Evolutionary conservation across 1,139 yeast species (phyloP), one percentile per base, ranked within the genome.

Genomic region (Candida tetrigidarum): DNA sequence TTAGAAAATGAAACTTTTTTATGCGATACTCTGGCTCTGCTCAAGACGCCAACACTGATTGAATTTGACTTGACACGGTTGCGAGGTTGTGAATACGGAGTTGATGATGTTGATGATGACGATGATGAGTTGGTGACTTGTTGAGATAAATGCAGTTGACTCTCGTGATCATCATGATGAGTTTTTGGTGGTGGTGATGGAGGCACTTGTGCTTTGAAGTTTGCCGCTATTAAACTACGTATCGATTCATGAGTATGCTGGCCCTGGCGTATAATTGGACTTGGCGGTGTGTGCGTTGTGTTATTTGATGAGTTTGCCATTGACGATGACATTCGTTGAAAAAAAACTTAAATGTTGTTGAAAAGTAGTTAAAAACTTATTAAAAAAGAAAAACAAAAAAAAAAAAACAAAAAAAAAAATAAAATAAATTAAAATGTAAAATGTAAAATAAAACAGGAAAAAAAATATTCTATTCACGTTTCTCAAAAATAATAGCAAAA

Each of bases 1-100:
- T 52, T 51, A 11, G 52, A 48, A 44, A 52, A 52, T 16, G 54
- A 51, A 8, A 52, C 55, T 25, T 45, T 50, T 27, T 52, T 52
- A 14, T 32, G 27, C 16, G 37, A 15, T 14, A 33, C 20, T 30
- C 49, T 35, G 10, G 50, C 29, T 30, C 45, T 50, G 6, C 43
- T 20, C 34, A 52, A 40, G 1, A 48, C 54, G 3, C 52, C 56
- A 37, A 50, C 51, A 39, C 53, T 50, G 23, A 51, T 51, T 19
- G 51, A 45, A 39, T 50, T 43, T 34, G 54, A 48, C 43, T 50
- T 47, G 23, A 39, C 45, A 9, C 48, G 49, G 10, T 18, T 20
- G 10, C 11, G 18, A 19, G 23, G n/a, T 7, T 33, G 40, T 19
- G 43, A 35, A 16, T 36, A 28, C 6, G 39, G 38, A 11, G 43